These are phyloP conservation scores for Trypanosoma mega DNA, from an alignment of 208 protist species.

Conservation along the genomic window DNA sequence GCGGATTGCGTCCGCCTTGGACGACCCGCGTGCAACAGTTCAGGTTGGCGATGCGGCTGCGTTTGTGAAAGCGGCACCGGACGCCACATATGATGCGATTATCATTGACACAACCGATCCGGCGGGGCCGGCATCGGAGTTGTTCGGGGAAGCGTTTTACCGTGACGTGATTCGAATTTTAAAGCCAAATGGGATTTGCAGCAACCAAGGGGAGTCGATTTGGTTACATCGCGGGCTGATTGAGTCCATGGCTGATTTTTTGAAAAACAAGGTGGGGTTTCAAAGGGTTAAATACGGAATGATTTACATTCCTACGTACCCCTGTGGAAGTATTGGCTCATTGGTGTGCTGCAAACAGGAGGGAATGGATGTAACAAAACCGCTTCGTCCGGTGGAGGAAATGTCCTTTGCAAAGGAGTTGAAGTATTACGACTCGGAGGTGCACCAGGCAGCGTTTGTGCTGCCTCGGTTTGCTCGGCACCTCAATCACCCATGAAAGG, in stretches of 20 bases:
- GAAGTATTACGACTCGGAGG: conserved; percentile 86
- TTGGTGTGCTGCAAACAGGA: conserved; percentile 78
- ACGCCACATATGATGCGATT: conserved; percentile 91
- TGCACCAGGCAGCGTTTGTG: conserved; percentile 82
- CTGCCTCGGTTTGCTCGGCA: conserved; percentile 75
- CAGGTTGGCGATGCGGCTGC: conserved; percentile 83
- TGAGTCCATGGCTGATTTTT: conserved; percentile 78
- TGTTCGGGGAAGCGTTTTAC: conserved; percentile 91
- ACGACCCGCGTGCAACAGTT: conserved; percentile 68
- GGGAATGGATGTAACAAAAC: conserved; percentile 52
- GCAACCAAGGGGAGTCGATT: conserved; percentile 89
- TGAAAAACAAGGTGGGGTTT: conserved; percentile 82
- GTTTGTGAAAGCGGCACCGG: conserved; percentile 76
- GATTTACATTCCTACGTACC: conserved; percentile 94
- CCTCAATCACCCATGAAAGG: conserved; percentile 53
- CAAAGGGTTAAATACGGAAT: conserved; percentile 87
- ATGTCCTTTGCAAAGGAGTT: conserved; percentile 68
- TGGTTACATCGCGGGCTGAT: conserved; percentile 94
- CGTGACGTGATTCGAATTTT: conserved; percentile 73
- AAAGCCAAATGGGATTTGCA: conserved; percentile 78
- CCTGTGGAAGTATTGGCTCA: conserved; percentile 90
- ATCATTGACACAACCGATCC: conserved; percentile 95
- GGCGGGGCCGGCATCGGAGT: conserved; percentile 84
- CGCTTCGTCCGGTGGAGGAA: conserved; percentile 60
- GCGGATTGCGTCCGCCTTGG: conserved; percentile 70